Base-by-base conservation (phyloP, 2,329 filamentous ascomycete genomes). In the Diplocarpon rosae region DNA sequence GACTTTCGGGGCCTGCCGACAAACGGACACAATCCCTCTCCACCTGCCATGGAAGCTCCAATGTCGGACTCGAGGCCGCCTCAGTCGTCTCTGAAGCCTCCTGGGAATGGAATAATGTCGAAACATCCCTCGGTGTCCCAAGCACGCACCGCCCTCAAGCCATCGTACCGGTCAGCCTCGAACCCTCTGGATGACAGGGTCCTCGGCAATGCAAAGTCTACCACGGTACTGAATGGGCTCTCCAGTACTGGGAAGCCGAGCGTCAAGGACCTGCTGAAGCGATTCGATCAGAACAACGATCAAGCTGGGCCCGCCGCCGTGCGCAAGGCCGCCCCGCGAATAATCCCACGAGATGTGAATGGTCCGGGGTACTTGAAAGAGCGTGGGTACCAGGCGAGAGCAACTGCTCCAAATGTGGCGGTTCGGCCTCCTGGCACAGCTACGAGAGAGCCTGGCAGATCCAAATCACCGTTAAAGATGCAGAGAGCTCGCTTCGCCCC, bases 181-280 rank as follows among this genome's bases (percentile, higher is more conserved):
- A 75, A 69, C 53, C 74, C 76, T 32, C 58, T 73, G 40, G 72
- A 61, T 31, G 51, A 69, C 55, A 68, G 53, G 38, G 42, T 34
- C 12, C 47, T 56, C 10, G 47, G 41, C 37, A 52, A 41, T 37
- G 43, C 52, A 12, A 62, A 55, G 30, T 52, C 57, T 3, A 37
- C 53, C 13, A 46, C 55, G 5, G 50, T 47, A 9, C 41, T 54
- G 24, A 60, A 59, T 42, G 56, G 53, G 27, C 46, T 48, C 16
- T 32, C 50, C 1, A 54, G 50, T 17, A 34, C 51, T 27, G 47
- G 49, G 15, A 52, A 58, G 41, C 71, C 78, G n/a, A 89, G 82
- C 48, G 83, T 92, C 54, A 86, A 82, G 65, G 85, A 92, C 59
- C 69, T 92, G 50, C 80, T 85, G 57, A 85, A 81, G 63, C 80